Base-by-base conservation (phyloP, 1,284 basidiomycete genomes). In the Agaricales sp. region DNA sequence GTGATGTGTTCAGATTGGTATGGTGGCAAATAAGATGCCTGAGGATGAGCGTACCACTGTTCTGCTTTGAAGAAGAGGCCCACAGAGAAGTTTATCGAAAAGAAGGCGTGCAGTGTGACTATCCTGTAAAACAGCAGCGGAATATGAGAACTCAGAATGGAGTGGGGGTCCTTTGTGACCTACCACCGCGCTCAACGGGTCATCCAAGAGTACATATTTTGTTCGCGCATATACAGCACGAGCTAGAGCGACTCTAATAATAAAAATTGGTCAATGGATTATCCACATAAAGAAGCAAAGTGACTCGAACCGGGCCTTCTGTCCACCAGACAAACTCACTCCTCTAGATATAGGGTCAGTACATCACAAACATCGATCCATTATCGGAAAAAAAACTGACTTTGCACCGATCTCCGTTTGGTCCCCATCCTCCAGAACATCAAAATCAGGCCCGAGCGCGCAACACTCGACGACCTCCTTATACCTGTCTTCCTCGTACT, bases 391-490 rank as follows among this genome's bases (percentile, higher is more conserved):
- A 37, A n/a, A n/a, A 2, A 54, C 61, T 3, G 14, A 57, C 57
- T 59, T 56, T 13, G 71, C 72, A 2, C 75, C 74, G 57, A 77
- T 77, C 59, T 78, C 76, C 3, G 76, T 78, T 38, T 61, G 58
- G 63, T 89, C 86, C 2, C 84, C 83, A 59, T 87, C 84, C 58
- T 88, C 84, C 39, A 91, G 64, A 39, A 86, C 76, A 6, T 77
- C 69, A 41, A 91, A 64, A 65, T 95, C 91, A 0, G 81, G 74
- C 18, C 66, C 65, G 43, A 95, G 65, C 0, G 87, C 85, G 59
- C 90, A 94, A 26, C 70, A 74, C 47, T 84, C 77, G 3, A 88
- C 57, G 24, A 85, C 83, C 0, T 66, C 68, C n/a, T 76, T 61
- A 58, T 87, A 89, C 26, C 82, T 66, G 50, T 71, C 71, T 57